Percentiles rank a stretch among this genome's conserved stretches.
These are phyloP conservation scores for Citrus australasica DNA, from an alignment of 345 rosid genomes.

Conservation along the genomic window DNA sequence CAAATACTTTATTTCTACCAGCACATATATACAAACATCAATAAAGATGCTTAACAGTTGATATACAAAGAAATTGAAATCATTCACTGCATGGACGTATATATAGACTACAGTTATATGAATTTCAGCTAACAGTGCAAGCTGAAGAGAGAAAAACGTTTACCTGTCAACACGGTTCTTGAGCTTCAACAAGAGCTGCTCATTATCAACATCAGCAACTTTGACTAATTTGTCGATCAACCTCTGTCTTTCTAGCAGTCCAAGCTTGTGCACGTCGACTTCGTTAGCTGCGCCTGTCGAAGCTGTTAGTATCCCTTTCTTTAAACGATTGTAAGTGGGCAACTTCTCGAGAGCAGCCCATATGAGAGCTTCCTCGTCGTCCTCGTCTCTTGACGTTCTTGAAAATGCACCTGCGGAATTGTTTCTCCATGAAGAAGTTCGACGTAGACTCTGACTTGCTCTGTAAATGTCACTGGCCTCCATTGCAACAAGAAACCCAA, in stretches of 20 bases:
- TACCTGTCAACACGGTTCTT: conserved; percentile 34
- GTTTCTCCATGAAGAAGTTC: conserved; percentile 7
- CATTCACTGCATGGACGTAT: no score
- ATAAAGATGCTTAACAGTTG: no score
- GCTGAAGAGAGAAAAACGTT: neutral
- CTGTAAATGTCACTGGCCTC: conserved; percentile 25
- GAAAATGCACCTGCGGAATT: conserved; percentile 28
- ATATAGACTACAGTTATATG: no score
- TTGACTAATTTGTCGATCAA: conserved; percentile 33
- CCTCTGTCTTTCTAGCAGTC: conserved; percentile 18
- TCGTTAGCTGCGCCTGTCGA: conserved; percentile 16
- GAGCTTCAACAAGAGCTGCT: conserved; percentile 32
- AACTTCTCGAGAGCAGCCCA: conserved; percentile 41
- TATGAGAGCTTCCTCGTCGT: conserved; percentile 56
- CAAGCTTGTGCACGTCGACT: conserved; percentile 20
- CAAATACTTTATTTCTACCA: no score
- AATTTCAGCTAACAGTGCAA: no score
- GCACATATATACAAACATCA: no score
- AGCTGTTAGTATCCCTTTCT: conserved; percentile 35
- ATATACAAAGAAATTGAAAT: no score
- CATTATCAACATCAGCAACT: conserved; percentile 33
- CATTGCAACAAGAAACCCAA: neutral
- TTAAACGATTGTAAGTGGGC: conserved; percentile 23
- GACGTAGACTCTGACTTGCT: conserved; percentile 28
- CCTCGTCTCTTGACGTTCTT: conserved; percentile 52